phyloP scores from a whole-genome alignment of 1,284 basidiomycete genomes.

The Leccinum pachyderme region DNA sequence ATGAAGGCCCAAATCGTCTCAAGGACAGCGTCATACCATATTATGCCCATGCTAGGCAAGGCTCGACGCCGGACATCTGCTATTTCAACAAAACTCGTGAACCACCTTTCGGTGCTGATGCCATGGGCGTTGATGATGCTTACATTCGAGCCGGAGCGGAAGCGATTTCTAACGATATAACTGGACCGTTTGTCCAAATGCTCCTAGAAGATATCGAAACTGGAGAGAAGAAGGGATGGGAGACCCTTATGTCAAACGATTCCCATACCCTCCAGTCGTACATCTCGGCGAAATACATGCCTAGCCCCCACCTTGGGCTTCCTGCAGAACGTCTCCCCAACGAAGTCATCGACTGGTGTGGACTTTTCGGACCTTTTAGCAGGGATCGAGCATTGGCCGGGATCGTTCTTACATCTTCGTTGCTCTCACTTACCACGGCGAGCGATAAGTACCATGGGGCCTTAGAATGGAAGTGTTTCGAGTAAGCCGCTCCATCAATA shows the following conservation, averaged over 20 bases:
- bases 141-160: slow-evolving; percentile 12
- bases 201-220: slow-evolving; percentile 6
- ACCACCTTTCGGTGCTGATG: slow-evolving; percentile 8
- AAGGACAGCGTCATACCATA: slow-evolving; percentile 12
- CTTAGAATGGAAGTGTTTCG: neutral
- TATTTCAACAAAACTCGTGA: slow-evolving; percentile 17
- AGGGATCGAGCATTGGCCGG: too few relatives aligned
- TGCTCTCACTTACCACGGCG: too few relatives aligned
- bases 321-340: slow-evolving; percentile 13
- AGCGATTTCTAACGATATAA: slow-evolving; percentile 7
- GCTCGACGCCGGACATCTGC: slow-evolving; percentile 4
- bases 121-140: slow-evolving; percentile 4
- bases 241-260: too few relatives aligned
- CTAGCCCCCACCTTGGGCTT: slow-evolving; percentile 12
- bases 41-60: neutral
- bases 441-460: neutral
- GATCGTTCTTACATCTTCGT: too few relatives aligned
- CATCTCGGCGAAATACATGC: slow-evolving; percentile 19
- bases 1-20: slow-evolving; percentile 2
- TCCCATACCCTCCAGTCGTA: slow-evolving; percentile 11
- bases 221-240: too few relatives aligned
- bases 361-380: slow-evolving; percentile 6
- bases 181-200: slow-evolving; percentile 7
- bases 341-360: slow-evolving; percentile 24
- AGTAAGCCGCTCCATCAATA: neutral